These are phyloP conservation scores for Cryptococcus floricola DNA, from an alignment of 1,284 basidiomycete genomes.

Conservation along the genomic window DNA sequence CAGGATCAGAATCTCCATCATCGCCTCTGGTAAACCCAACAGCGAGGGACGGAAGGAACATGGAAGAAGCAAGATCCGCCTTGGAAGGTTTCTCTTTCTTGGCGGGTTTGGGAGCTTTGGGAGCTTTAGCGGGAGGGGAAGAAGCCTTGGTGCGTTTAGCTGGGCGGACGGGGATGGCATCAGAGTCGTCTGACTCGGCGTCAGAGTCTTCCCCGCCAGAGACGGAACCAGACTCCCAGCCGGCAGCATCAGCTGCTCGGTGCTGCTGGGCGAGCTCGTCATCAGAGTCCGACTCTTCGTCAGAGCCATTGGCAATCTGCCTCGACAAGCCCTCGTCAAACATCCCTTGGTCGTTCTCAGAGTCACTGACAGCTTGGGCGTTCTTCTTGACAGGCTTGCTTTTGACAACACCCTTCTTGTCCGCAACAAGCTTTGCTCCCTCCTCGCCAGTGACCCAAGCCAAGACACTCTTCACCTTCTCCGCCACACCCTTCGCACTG, in stretches of 20 bases:
- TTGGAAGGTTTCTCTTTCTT: conserved; percentile 8
- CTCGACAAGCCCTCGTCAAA: conserved; percentile 8
- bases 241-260: conserved; percentile 50
- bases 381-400: background rate
- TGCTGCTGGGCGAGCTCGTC: conserved; percentile 36
- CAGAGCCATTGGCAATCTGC: conserved; percentile 2
- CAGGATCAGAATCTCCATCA: conserved; percentile 69
- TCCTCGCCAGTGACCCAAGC: conserved; percentile 48
- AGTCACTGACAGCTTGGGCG: conserved; percentile 17
- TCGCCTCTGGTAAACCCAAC: conserved; percentile 77
- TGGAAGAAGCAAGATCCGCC: conserved; percentile 55
- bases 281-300: conserved; percentile 9
- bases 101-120: conserved; percentile 28
- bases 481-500: conserved; percentile 70
- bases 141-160: conserved; percentile 24
- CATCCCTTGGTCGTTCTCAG: conserved; percentile 12
- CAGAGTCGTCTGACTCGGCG: conserved; percentile 22
- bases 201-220: conserved; percentile 25
- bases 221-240: conserved; percentile 58
- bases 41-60: conserved; percentile 82
- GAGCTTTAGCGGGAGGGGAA: conserved; percentile 6
- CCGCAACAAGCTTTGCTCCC: conserved; percentile 36
- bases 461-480: conserved; percentile 58
- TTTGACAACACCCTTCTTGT: conserved; percentile 16
- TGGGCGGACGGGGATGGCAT: conserved; percentile 11